Evolutionary conservation across 148 eudicot genomes (phyloP).

Genomic region (Cornus suecica): DNA sequence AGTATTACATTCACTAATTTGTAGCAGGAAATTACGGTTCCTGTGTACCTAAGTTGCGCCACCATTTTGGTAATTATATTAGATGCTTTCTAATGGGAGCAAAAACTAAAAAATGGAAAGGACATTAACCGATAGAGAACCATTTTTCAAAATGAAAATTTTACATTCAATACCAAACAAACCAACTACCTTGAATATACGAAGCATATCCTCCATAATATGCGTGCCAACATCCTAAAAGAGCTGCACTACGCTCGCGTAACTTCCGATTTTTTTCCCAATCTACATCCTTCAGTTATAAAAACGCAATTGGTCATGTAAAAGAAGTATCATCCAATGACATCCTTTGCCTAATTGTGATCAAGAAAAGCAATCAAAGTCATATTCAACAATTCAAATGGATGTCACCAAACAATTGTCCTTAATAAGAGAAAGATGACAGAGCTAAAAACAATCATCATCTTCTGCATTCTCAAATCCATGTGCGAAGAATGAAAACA

Average conservation of each 20-base stretch:
- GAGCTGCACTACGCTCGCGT: constrained; percentile 97
- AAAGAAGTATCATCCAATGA: not conserved
- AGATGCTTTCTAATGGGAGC: too few species aligned
- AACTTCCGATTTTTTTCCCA: constrained; percentile 86
- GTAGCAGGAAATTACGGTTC: too few species aligned
- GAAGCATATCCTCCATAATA: too few species aligned
- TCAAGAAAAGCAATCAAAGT: not conserved
- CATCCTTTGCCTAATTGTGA: not conserved
- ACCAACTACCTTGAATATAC: constrained; percentile 67
- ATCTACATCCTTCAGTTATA: constrained; percentile 74
- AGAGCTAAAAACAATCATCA: constrained; percentile 51
- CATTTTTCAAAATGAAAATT: not conserved
- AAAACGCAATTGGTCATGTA: not conserved
- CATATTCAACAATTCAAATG: not conserved
- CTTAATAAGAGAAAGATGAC: not conserved
- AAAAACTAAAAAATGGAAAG: too few species aligned
- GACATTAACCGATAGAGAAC: too few species aligned
- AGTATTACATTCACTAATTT: too few species aligned
- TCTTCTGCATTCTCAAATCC: constrained; percentile 93
- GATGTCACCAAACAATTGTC: not conserved
- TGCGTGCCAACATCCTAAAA: too few species aligned
- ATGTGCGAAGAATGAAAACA: too few species aligned
- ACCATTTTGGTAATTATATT: too few species aligned
- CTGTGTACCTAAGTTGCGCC: too few species aligned
- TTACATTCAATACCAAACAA: not conserved